Conservation (phyloP, 495 filamentous ascomycete species). For the Bryoglossum gracile region DNA sequence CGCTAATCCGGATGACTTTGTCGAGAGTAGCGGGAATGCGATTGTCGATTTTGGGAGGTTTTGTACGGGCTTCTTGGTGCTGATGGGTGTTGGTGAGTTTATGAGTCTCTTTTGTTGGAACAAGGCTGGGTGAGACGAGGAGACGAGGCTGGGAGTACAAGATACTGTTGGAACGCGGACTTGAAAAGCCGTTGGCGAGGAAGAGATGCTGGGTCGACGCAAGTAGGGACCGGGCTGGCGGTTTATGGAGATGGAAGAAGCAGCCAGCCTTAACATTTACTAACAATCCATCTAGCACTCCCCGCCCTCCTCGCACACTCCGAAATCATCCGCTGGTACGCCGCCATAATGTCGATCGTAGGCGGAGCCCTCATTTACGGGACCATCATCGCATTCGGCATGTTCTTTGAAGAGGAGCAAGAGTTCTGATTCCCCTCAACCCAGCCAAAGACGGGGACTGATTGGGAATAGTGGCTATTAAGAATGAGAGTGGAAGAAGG, state of each 20-base stretch:
- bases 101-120: constrained; percentile 28
- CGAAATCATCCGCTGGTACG: constrained; percentile 66
- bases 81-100: constrained; percentile 97
- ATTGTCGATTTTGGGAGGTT: constrained; percentile 89
- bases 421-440: constrained; percentile 49
- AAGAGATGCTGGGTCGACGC: not conserved
- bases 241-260: not conserved
- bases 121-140: not conserved
- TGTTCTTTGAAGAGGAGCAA: constrained; percentile 97
- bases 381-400: constrained; percentile 92
- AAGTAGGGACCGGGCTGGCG: not conserved
- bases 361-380: constrained; percentile 93
- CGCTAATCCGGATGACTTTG: constrained; percentile 94
- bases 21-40: constrained; percentile 71
- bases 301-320: constrained; percentile 85
- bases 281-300: constrained; percentile 54
- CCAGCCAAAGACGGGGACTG: not conserved
- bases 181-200: not conserved
- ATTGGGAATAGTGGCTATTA: not conserved
- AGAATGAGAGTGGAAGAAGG: not conserved
- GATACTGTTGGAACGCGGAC: not conserved
- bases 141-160: not conserved
- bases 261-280: constrained; percentile 10
- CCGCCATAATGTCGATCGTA: constrained; percentile 91
- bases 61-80: constrained; percentile 90